Evolutionary conservation across 106 monocot genomes (phyloP).

Genomic region (Acorus gramineus): DNA sequence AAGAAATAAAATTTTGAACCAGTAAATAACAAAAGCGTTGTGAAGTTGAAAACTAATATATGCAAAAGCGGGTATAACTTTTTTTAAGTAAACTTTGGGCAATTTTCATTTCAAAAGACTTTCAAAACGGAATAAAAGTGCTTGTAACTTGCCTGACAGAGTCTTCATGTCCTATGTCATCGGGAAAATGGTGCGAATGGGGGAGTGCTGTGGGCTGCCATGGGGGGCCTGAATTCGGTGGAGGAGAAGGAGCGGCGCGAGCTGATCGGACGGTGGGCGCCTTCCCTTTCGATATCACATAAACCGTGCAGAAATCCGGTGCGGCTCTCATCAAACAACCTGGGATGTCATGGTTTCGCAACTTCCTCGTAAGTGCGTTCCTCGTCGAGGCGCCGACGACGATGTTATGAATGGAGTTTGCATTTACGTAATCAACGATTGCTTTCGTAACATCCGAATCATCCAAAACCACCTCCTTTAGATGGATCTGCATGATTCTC

Average conservation of each 20-base stretch:
- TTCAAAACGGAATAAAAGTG: too few relatives aligned
- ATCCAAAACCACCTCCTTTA: constrained; percentile 60
- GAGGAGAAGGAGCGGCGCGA: constrained; percentile 6
- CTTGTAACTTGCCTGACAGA: constrained; percentile 24
- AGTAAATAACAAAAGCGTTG: too few relatives aligned
- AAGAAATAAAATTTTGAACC: too few relatives aligned
- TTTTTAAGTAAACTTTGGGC: too few relatives aligned
- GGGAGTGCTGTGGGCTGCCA: neutral
- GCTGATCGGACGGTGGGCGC: constrained; percentile 31
- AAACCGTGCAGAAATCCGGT: constrained; percentile 78
- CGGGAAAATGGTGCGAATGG: neutral
- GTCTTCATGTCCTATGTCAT: constrained; percentile 20
- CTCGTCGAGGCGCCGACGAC: constrained; percentile 52
- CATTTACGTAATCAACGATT: constrained; percentile 39
- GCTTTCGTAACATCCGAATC: constrained; percentile 56
- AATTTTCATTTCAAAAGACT: too few relatives aligned
- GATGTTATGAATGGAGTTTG: constrained; percentile 46
- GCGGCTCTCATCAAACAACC: constrained; percentile 40
- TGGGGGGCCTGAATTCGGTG: neutral
- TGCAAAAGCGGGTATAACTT: too few relatives aligned
- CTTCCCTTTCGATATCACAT: constrained; percentile 70
- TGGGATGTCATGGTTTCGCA: constrained; percentile 62
- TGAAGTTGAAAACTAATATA: too few relatives aligned
- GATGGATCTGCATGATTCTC: constrained; percentile 32
- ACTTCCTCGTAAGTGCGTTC: constrained; percentile 62